Percentiles rank a stretch among this genome's conserved stretches.
These are phyloP conservation scores for Rhizophlyctis rosea DNA, from an alignment of 192 early-diverging fungal species.

Conservation along the genomic window DNA sequence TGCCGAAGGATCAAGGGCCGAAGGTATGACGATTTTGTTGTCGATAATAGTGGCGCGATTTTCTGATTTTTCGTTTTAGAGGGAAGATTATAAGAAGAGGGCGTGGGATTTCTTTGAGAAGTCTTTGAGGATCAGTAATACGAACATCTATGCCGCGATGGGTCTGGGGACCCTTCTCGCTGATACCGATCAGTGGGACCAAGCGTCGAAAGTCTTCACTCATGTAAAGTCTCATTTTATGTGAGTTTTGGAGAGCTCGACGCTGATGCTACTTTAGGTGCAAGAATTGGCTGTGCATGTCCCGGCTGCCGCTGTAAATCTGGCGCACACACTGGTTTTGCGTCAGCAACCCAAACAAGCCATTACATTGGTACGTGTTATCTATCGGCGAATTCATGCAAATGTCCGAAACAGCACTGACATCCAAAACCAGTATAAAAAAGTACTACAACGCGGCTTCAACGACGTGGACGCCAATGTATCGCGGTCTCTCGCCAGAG, in stretches of 20 bases:
- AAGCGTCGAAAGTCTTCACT: slow-evolving; percentile 66
- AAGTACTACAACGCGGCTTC: slow-evolving; percentile 31
- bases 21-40: background rate
- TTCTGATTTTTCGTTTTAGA: background rate
- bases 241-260: background rate
- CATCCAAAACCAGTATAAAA: slow-evolving; percentile 38
- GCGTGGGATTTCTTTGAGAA: slow-evolving; percentile 74
- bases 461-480: slow-evolving; percentile 21
- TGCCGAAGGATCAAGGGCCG: slow-evolving; percentile 21
- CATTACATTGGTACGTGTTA: slow-evolving; percentile 57
- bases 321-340: slow-evolving; percentile 75
- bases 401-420: too few relatives aligned
- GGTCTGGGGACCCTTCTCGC: slow-evolving; percentile 84
- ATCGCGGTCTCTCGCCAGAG: slow-evolving; percentile 34
- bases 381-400: slow-evolving; percentile 12
- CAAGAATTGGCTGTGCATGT: slow-evolving; percentile 51
- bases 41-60: background rate
- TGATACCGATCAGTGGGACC: slow-evolving; percentile 56
- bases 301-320: slow-evolving; percentile 60
- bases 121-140: slow-evolving; percentile 44
- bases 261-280: slow-evolving; percentile 34
- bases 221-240: slow-evolving; percentile 32
- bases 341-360: slow-evolving; percentile 72
- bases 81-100: slow-evolving; percentile 19
- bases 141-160: slow-evolving; percentile 71